phyloP scores from a whole-genome alignment of 257 asterid genomes.

The Haberlea rhodopensis region DNA sequence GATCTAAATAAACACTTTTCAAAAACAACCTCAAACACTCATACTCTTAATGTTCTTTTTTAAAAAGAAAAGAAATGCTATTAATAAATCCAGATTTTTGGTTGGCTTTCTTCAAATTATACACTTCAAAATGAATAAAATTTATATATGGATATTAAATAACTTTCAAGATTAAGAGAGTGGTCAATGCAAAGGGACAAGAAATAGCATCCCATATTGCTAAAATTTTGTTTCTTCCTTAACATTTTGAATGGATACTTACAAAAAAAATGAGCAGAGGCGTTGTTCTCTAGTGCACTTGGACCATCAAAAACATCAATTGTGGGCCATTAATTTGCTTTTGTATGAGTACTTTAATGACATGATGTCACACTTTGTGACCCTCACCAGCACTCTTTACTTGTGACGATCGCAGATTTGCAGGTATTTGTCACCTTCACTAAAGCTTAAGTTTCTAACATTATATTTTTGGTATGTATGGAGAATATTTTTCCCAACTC shows the following conservation, averaged over 20 bases:
- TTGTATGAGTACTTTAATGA: constrained; percentile 16
- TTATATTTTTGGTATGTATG: constrained; percentile 21
- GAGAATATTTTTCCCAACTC: constrained; percentile 23
- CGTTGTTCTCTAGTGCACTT: background rate
- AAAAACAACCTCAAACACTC: no score
- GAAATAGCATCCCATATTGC: no score
- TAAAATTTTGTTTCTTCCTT: background rate
- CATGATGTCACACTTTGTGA: constrained; percentile 26
- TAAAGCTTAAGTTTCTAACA: constrained; percentile 15
- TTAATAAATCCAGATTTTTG: no score
- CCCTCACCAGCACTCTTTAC: constrained; percentile 30
- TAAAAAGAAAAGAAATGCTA: no score
- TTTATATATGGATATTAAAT: background rate
- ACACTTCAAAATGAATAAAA: background rate
- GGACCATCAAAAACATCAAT: background rate
- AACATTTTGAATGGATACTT: background rate
- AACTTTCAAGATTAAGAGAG: background rate
- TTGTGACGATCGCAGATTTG: constrained; percentile 36
- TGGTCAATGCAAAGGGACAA: no score
- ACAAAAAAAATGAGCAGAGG: background rate
- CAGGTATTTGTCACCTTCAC: constrained; percentile 44
- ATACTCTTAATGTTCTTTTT: no score
- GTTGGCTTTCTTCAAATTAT: background rate
- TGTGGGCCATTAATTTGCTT: constrained; percentile 31
- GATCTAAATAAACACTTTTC: no score